Conservation (phyloP, 441 rosid genomes). For the Populus tomentosa region DNA sequence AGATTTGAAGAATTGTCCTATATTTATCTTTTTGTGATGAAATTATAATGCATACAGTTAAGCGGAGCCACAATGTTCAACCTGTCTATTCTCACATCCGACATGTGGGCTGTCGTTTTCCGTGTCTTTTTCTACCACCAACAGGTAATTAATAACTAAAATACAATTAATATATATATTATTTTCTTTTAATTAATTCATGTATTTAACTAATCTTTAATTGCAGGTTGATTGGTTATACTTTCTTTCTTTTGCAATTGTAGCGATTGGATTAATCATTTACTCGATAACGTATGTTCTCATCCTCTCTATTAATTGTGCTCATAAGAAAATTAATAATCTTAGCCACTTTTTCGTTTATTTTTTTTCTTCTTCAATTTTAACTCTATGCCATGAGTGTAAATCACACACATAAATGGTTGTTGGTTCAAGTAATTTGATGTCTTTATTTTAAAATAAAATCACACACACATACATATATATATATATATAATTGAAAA, state of each 20-base stretch:
- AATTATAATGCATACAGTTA: conserved; percentile 18
- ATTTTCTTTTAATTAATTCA: no score
- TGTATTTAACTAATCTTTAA: background rate
- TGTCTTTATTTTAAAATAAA: no score
- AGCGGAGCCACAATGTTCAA: conserved; percentile 62
- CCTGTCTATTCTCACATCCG: conserved; percentile 52
- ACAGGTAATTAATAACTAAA: conserved; percentile 32
- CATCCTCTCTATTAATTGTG: background rate
- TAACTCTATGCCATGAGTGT: no score
- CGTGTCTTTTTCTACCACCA: conserved; percentile 36
- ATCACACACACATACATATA: no score
- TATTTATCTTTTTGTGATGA: no score
- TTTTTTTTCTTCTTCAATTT: no score
- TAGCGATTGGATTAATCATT: conserved; percentile 42
- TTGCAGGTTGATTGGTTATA: conserved; percentile 65
- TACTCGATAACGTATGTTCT: conserved; percentile 38
- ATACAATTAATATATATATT: background rate
- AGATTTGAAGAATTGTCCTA: background rate
- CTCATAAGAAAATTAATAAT: no score
- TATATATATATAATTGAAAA: no score
- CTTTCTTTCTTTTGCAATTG: conserved; percentile 39
- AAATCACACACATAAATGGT: no score
- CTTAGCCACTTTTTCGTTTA: no score
- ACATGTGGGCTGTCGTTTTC: conserved; percentile 60
- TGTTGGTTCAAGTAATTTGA: no score